phyloP scores from a whole-genome alignment of 2,329 filamentous ascomycete genomes.

The Zasmidium citrigriseum region DNA sequence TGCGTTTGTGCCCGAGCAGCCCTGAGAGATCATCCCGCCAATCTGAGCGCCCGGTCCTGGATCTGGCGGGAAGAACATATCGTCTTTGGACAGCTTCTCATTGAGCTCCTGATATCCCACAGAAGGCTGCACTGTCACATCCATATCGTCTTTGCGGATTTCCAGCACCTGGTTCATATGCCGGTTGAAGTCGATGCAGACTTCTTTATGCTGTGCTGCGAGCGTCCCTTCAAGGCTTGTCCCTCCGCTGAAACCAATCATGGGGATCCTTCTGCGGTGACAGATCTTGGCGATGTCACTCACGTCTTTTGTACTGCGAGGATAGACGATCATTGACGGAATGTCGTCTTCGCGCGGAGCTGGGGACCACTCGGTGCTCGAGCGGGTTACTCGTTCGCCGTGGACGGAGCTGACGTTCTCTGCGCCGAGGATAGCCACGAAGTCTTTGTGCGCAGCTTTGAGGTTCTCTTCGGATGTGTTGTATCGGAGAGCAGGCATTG shows the following conservation, averaged over 20 bases:
- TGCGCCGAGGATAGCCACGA: conserved; percentile 10
- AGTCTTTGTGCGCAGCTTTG: neutral
- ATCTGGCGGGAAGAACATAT: conserved; percentile 88
- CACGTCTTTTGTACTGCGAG: conserved; percentile 65
- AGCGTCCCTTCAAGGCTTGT: conserved; percentile 91
- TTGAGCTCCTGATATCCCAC: conserved; percentile 90
- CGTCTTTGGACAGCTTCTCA: conserved; percentile 67
- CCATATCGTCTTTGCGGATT: conserved; percentile 84
- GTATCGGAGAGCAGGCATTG: neutral
- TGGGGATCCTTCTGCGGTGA: conserved; percentile 75
- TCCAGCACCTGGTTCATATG: conserved; percentile 81
- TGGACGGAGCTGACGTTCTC: neutral
- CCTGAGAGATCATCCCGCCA: conserved; percentile 79
- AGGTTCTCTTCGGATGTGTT: neutral
- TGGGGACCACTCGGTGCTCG: conserved; percentile 63
- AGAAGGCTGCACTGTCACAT: conserved; percentile 85
- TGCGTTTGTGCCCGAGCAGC: conserved; percentile 66
- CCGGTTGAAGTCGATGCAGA: conserved; percentile 79
- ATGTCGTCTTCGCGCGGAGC: conserved; percentile 60
- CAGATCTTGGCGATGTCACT: conserved; percentile 69
- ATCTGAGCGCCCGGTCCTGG: conserved; percentile 75
- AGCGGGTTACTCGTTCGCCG: neutral
- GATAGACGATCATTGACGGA: conserved; percentile 67
- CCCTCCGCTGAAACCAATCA: conserved; percentile 83
- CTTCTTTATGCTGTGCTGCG: conserved; percentile 78